Conservation (phyloP, 164 flowering plant species). For the Nymphaea colorata region DNA sequence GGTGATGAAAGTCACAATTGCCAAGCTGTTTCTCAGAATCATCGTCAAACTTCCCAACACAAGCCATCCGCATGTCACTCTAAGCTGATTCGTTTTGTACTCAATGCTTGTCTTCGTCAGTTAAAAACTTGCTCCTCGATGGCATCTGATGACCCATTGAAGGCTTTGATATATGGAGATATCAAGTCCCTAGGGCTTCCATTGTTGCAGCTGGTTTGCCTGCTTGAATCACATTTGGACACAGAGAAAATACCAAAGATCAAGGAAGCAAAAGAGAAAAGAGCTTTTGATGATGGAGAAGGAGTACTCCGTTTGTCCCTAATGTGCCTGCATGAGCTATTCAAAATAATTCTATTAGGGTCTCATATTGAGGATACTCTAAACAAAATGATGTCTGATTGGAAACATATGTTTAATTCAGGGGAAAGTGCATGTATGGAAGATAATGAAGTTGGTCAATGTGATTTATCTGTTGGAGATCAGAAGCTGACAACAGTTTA, state of each 20-base stretch:
- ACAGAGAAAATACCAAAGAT: constrained; percentile 20
- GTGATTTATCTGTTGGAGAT: constrained; percentile 22
- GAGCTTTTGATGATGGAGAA: constrained; percentile 27
- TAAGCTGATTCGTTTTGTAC: constrained; percentile 30
- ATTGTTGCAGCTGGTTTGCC: constrained; percentile 39
- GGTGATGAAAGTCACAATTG: constrained; percentile 8
- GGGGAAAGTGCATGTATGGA: constrained; percentile 6
- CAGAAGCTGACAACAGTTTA: constrained; percentile 20
- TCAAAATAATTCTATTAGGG: constrained; percentile 17
- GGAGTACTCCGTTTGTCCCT: constrained; percentile 39
- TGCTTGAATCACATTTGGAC: constrained; percentile 31
- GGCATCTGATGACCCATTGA: constrained; percentile 39
- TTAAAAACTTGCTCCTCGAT: constrained; percentile 26
- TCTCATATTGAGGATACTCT: constrained; percentile 25
- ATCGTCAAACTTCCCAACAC: constrained; percentile 25
- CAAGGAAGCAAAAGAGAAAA: constrained; percentile 35
- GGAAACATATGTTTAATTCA: constrained; percentile 12
- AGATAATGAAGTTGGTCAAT: constrained; percentile 19
- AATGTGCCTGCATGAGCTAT: constrained; percentile 54
- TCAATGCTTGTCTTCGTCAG: constrained; percentile 42
- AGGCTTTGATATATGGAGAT: constrained; percentile 49
- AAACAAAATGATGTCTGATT: constrained; percentile 34
- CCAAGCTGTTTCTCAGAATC: constrained; percentile 27
- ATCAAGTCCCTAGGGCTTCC: constrained; percentile 46
- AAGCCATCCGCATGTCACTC: constrained; percentile 15